Percentiles rank a stretch among this genome's conserved stretches.
phyloP scores from a whole-genome alignment of 805 yeast species.

The Starmerella asiatica region DNA sequence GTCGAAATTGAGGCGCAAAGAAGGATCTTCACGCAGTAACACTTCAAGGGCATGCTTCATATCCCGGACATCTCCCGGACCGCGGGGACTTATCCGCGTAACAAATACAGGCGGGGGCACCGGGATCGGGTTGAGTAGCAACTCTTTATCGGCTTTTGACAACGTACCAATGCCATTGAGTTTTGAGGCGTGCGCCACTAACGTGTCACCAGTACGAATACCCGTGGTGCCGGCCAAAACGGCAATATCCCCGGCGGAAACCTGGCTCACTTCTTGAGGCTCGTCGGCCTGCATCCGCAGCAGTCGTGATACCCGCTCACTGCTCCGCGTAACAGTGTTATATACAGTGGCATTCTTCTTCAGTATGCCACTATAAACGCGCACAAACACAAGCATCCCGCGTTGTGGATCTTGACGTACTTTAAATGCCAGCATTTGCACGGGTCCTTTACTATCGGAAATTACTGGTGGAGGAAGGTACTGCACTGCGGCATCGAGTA shows the following conservation, averaged over 20 bases:
- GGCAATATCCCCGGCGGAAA: constrained; percentile 77
- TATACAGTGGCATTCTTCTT: constrained; percentile 46
- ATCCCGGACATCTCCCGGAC: constrained; percentile 65
- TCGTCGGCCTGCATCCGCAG: constrained; percentile 78
- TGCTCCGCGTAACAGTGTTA: constrained; percentile 58
- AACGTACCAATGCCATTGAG: constrained; percentile 39
- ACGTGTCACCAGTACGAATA: constrained; percentile 81
- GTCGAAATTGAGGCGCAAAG: constrained; percentile 51
- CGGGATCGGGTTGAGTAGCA: constrained; percentile 57
- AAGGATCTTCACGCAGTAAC: constrained; percentile 80
- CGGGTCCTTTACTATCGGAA: constrained; percentile 39
- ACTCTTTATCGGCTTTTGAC: constrained; percentile 32
- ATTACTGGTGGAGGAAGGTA: constrained; percentile 64
- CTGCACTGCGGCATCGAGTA: constrained; percentile 66
- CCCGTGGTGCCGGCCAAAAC: constrained; percentile 65
- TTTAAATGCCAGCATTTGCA: constrained; percentile 80
- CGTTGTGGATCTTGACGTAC: constrained; percentile 68
- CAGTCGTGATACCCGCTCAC: constrained; percentile 52
- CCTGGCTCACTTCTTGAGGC: constrained; percentile 53
- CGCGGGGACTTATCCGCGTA: constrained; percentile 65
- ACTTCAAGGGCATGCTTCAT: constrained; percentile 57
- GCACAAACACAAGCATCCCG: constrained; percentile 70
- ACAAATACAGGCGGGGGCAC: constrained; percentile 91
- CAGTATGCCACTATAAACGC: constrained; percentile 77
- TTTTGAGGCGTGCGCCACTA: constrained; percentile 47